Evolutionary conservation across 768 basidiomycete genomes (phyloP).

Genomic region (Lactifluus piperatus): DNA sequence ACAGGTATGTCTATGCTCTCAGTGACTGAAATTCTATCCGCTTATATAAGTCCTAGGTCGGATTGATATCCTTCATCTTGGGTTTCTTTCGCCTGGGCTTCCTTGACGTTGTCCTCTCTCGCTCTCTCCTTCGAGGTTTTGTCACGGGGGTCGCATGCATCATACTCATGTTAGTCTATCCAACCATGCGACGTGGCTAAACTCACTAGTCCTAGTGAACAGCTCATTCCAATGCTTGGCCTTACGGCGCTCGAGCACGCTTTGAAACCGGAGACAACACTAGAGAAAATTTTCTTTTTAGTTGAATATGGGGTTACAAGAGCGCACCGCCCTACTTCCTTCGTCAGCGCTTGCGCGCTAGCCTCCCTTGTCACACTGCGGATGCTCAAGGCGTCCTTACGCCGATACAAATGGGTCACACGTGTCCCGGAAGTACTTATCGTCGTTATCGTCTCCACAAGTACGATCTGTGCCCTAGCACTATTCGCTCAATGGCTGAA

Average conservation of each 20-base stretch:
- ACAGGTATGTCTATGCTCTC: slow-evolving; percentile 42
- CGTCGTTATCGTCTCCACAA: slow-evolving; percentile 73
- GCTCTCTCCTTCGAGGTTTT: slow-evolving; percentile 82
- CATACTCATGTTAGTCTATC: slow-evolving; percentile 63
- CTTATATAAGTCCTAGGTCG: slow-evolving; percentile 43
- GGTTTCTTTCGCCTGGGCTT: slow-evolving; percentile 88
- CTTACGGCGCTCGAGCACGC: slow-evolving; percentile 46
- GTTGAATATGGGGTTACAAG: slow-evolving; percentile 46
- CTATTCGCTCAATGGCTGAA: neutral
- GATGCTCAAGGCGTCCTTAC: slow-evolving; percentile 47
- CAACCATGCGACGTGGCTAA: neutral
- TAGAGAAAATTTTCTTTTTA: slow-evolving; percentile 75
- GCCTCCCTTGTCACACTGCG: slow-evolving; percentile 54
- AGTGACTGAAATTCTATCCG: neutral
- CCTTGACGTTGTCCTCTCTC: slow-evolving; percentile 86
- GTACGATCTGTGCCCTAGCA: slow-evolving; percentile 35
- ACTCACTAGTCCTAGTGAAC: slow-evolving; percentile 43
- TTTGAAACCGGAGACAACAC: slow-evolving; percentile 54
- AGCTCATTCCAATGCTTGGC: slow-evolving; percentile 87
- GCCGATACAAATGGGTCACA: slow-evolving; percentile 48
- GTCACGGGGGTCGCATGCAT: slow-evolving; percentile 79
- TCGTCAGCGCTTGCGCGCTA: slow-evolving; percentile 68
- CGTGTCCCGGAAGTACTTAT: slow-evolving; percentile 87
- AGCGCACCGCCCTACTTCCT: slow-evolving; percentile 56
- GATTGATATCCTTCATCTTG: slow-evolving; percentile 74